Evolutionary conservation across 345 rosid genomes (phyloP), one percentile per base, ranked within the genome.

Genomic region (Rhodomyrtus tomentosa): DNA sequence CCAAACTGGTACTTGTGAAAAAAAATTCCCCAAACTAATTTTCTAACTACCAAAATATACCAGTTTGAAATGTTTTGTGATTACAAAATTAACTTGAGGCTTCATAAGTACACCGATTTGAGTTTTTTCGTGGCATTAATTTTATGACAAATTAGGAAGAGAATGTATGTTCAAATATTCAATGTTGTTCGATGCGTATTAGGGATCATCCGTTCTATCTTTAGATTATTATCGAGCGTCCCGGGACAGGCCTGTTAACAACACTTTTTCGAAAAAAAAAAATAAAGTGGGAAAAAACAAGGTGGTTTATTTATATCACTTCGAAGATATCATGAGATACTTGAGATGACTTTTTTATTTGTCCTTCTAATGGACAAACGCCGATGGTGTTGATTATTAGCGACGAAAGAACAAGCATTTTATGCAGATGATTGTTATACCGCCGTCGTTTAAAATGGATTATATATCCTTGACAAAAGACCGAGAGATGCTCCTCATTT

Each of bases 141-240:
- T 68, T 12, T 2, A 18, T 36, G 45, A 38, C 45, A 68, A 32
- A 32, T 18, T 18, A 25, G 20, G 36, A 68, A 8, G 76, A 68
- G 45, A 68, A 36, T 2, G 9, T 68, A 32, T 68, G 3, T 27
- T 32, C 13, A 18, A 18, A 36, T 18, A 7, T 68, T 68, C 13
- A 13, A 18, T 1, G 0, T 18, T 32, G 24, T 68, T 9, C 10
- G 13, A 1, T 2, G 45, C 0, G 13, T 36, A 18, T 18, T 2
- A 4, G 14, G 16, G 20, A 62, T 7, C 42, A 0, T 18, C 20
- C 3, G 1, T 32, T 32, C 6, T 62, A 18, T 68, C 3, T 0
- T 68, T 68, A 68, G 4, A 2, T 16, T 68, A 10, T 1, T 32
- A 62, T 32, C 0, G 3, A 59, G 73, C 29, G 21, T 6, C 40